phyloP scores from a whole-genome alignment of 192 early-diverging fungal species.

The Backusella liffmaniae region DNA sequence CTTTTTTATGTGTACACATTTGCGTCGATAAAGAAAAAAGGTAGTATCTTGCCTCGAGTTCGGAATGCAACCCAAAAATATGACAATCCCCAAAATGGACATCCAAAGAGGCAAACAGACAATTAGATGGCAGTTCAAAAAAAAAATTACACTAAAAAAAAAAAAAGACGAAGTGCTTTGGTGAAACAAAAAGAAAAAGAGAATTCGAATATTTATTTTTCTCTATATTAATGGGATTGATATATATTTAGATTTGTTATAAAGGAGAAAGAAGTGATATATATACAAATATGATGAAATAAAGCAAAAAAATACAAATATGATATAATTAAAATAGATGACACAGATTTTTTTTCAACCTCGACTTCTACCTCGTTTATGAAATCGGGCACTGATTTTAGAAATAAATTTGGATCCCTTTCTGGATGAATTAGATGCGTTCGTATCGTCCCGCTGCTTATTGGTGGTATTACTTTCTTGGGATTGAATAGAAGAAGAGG shows the following conservation, averaged over 20 bases:
- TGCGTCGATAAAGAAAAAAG: neutral
- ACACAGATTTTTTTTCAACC: neutral
- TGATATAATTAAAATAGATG: neutral
- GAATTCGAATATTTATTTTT: neutral
- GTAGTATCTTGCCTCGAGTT: neutral
- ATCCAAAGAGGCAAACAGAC: neutral
- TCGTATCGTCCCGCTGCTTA: neutral
- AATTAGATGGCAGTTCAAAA: neutral
- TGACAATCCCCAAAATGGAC: neutral
- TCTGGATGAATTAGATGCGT: neutral
- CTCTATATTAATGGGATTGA: neutral
- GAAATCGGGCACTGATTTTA: neutral
- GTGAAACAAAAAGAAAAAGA: constrained; percentile 3
- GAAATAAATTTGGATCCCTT: neutral
- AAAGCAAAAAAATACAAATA: neutral
- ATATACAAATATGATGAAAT: neutral
- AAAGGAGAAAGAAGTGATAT: neutral
- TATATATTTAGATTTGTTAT: neutral
- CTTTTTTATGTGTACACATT: no score
- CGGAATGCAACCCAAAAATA: neutral
- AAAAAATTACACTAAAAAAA: neutral
- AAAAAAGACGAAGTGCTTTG: neutral
- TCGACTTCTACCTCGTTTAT: neutral
- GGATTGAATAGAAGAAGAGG: neutral
- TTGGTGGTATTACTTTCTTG: neutral